A percentile compares a stretch with the other conserved stretches of the same genome.
phyloP scores from a whole-genome alignment of 768 basidiomycete species.

The Mycena filopes region DNA sequence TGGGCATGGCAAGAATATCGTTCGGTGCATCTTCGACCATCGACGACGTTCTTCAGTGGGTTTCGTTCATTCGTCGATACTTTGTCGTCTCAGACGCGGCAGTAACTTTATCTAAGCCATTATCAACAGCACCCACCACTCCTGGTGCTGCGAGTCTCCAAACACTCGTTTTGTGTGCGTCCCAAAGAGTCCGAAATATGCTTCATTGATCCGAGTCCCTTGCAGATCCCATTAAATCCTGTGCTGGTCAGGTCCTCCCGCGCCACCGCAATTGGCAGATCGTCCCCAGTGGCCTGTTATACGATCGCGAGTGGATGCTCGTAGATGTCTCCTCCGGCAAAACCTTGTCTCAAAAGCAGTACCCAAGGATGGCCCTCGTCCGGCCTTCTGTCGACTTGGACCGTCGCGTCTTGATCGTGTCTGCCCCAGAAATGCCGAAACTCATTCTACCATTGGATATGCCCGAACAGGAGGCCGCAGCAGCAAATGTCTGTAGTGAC shows the following conservation, averaged over 20 bases:
- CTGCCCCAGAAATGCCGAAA: slow-evolving; percentile 25
- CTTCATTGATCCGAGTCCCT: not conserved
- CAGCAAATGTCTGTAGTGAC: slow-evolving; percentile 30
- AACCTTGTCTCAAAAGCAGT: slow-evolving; percentile 33
- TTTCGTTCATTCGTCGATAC: slow-evolving; percentile 33
- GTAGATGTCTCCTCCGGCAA: slow-evolving; percentile 26
- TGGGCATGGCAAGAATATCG: slow-evolving; percentile 33
- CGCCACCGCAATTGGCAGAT: slow-evolving; percentile 25
- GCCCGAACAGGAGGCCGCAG: not conserved
- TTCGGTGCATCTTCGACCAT: slow-evolving; percentile 34
- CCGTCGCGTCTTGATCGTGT: slow-evolving; percentile 20
- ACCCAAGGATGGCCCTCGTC: slow-evolving; percentile 31
- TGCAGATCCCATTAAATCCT: slow-evolving; percentile 36
- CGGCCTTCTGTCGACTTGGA: slow-evolving; percentile 27
- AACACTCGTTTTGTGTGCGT: slow-evolving; percentile 29
- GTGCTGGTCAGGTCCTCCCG: slow-evolving; percentile 29
- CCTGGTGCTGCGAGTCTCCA: slow-evolving; percentile 14
- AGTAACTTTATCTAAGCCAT: slow-evolving; percentile 14
- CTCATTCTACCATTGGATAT: slow-evolving; percentile 21
- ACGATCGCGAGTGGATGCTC: slow-evolving; percentile 35
- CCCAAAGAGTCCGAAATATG: not conserved
- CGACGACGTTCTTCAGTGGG: slow-evolving; percentile 31
- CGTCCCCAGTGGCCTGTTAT: slow-evolving; percentile 26
- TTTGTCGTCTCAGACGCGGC: slow-evolving; percentile 33
- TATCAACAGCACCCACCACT: not conserved